Evolutionary conservation across 139 green algal species (phyloP), one percentile per base, ranked within the genome.

Genomic region (Micromonas commoda): DNA sequence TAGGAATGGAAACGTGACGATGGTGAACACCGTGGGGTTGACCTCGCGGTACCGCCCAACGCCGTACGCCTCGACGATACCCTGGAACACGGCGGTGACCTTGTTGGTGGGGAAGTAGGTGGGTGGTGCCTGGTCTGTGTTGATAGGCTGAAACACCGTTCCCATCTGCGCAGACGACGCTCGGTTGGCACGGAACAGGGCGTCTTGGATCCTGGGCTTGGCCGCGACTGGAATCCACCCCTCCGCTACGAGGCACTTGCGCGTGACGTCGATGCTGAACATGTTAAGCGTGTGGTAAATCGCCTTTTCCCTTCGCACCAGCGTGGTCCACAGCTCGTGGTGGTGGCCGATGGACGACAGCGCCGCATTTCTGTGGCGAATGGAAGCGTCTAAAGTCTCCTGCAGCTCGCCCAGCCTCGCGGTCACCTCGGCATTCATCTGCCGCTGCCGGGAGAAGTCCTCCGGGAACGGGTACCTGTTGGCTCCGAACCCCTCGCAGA

Each of bases 261-360:
- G 85, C 3, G 90, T 93, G 53, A 96, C 90, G 79, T 99, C 95
- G 63, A 98, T 87, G 63, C 70, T 89, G 34, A 96, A 85, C 88
- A 96, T 97, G 91, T 98, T 98, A 53, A 99, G 89, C 20, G 91
- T 93, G 87, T 98, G 93, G 86, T 97, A 98, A n/a, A 96, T 82
- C 0, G 90, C 91, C 86, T 97, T 98, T 87, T 99, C 93, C 3
- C 82, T 80, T 61, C 85, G 83, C 20, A 94, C 86, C 83, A 87
- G 79, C 2, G 26, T 75, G n/a, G 16, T 24, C 81, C 69, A 16
- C 84, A 71, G 61, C 83, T 71, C 38, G 72, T 77, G n/a, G 21
- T 67, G 21, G 24, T 61, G 24, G 37, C 20, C 71, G 28, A 77
- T 45, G 31, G 35, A 51, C 13, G 31, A 19, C 9, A 77, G 33